These are phyloP conservation scores for Solanum rostratum DNA, from an alignment of 257 asterid genomes.

Conservation along the genomic window DNA sequence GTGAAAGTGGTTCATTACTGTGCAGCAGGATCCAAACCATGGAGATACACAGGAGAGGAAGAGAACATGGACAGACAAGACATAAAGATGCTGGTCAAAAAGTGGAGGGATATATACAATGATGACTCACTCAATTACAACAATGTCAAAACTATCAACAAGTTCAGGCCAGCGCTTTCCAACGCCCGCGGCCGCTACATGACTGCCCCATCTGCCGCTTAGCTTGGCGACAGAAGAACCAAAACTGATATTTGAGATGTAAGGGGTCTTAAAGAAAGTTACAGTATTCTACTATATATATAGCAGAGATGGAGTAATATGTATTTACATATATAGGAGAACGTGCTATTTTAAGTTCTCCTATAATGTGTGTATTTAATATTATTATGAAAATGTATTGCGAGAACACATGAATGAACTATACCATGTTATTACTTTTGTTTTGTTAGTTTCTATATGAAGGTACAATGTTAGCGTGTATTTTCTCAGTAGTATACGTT, in stretches of 20 bases:
- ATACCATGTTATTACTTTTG: not conserved
- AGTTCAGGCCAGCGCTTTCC: not conserved
- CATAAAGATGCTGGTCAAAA: not conserved
- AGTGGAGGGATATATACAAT: conserved; percentile 1
- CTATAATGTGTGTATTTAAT: not conserved
- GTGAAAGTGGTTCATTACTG: conserved; percentile 6
- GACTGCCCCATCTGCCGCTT: conserved; percentile 1
- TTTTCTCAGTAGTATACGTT: not conserved
- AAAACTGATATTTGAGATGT: not conserved
- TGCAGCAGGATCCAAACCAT: conserved; percentile 7
- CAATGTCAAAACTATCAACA: not conserved
- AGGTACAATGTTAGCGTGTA: not conserved
- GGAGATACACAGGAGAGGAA: conserved; percentile 5
- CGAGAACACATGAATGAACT: not conserved
- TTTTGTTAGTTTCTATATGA: not conserved
- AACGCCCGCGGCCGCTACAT: not conserved
- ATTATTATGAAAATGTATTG: not conserved
- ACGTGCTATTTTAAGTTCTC: not conserved
- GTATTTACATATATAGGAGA: not conserved
- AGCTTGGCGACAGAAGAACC: not conserved
- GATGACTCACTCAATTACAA: not conserved
- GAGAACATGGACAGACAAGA: conserved; percentile 3
- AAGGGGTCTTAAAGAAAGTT: not conserved
- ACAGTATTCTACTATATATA: not conserved
- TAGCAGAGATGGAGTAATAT: not conserved